Evolutionary conservation across 257 asterid species (phyloP).

Genomic region (Scutellaria galericulata): DNA sequence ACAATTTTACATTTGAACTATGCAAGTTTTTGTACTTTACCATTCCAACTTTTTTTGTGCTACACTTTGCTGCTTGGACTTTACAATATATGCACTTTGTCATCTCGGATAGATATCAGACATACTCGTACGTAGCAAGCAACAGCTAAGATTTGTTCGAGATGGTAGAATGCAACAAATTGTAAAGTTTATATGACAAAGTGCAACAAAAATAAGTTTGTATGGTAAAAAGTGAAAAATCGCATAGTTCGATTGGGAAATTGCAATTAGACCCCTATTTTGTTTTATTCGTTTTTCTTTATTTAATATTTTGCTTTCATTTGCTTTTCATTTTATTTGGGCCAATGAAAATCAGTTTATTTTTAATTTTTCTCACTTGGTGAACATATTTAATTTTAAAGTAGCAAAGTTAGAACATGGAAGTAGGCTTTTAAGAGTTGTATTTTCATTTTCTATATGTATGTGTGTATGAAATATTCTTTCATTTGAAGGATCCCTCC

Average conservation of each 20-base stretch:
- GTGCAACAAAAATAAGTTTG: too few species aligned
- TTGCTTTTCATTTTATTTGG: background rate
- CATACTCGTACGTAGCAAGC: too few species aligned
- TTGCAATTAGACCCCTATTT: background rate
- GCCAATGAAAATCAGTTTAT: background rate
- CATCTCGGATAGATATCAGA: too few species aligned
- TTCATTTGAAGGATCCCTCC: background rate
- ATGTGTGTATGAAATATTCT: background rate
- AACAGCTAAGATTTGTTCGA: too few species aligned
- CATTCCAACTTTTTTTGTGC: too few species aligned
- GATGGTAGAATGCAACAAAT: too few species aligned
- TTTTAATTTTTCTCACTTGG: background rate
- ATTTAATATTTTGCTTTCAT: background rate
- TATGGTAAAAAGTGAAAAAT: too few species aligned
- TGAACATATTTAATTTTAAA: background rate
- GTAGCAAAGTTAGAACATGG: background rate
- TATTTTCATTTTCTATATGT: background rate
- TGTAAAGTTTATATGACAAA: too few species aligned
- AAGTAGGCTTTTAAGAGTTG: background rate
- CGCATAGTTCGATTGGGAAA: background rate
- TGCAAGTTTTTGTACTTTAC: too few species aligned
- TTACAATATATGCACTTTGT: too few species aligned
- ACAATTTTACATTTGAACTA: too few species aligned
- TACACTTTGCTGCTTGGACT: too few species aligned
- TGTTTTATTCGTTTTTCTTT: background rate